These are phyloP conservation scores for Aureobasidium zeae DNA, from an alignment of 2,329 filamentous ascomycete species.

Conservation along the genomic window DNA sequence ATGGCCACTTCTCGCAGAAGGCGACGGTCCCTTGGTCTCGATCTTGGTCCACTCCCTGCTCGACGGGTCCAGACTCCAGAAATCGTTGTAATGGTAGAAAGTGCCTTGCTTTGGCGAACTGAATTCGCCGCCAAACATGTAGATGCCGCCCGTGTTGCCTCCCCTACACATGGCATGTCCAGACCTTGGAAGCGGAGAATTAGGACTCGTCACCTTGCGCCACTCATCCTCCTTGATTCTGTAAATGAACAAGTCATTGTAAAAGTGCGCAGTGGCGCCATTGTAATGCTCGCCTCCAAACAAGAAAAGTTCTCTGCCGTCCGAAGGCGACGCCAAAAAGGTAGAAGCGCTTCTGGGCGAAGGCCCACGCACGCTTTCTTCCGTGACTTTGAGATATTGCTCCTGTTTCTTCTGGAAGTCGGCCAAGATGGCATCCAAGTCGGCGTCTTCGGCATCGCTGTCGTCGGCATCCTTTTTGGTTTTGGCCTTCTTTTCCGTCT, in stretches of 20 bases:
- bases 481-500: slow-evolving; percentile 85
- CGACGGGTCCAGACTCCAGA: slow-evolving; percentile 82
- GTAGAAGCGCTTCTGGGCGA: slow-evolving; percentile 70
- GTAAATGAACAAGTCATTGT: slow-evolving; percentile 58
- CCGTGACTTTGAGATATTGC: slow-evolving; percentile 87
- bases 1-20: slow-evolving; percentile 70
- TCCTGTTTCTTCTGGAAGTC: slow-evolving; percentile 89
- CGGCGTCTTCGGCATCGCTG: slow-evolving; percentile 84
- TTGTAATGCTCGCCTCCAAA: slow-evolving; percentile 97
- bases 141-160: slow-evolving; percentile 75
- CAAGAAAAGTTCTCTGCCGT: slow-evolving; percentile 77
- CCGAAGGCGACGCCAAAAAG: slow-evolving; percentile 74
- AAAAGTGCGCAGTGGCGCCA: slow-evolving; percentile 68
- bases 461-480: slow-evolving; percentile 61
- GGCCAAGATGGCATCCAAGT: slow-evolving; percentile 85
- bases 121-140: slow-evolving; percentile 94
- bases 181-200: slow-evolving; percentile 79
- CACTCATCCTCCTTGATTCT: slow-evolving; percentile 80
- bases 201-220: slow-evolving; percentile 82
- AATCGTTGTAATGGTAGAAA: slow-evolving; percentile 98
- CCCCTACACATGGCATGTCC: slow-evolving; percentile 93
- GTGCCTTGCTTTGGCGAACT: slow-evolving; percentile 94
- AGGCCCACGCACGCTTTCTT: slow-evolving; percentile 63
- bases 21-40: slow-evolving; percentile 68
- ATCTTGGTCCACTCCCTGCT: slow-evolving; percentile 85